Evolutionary conservation across 345 rosid genomes (phyloP).

Genomic region (Camelina laxa): DNA sequence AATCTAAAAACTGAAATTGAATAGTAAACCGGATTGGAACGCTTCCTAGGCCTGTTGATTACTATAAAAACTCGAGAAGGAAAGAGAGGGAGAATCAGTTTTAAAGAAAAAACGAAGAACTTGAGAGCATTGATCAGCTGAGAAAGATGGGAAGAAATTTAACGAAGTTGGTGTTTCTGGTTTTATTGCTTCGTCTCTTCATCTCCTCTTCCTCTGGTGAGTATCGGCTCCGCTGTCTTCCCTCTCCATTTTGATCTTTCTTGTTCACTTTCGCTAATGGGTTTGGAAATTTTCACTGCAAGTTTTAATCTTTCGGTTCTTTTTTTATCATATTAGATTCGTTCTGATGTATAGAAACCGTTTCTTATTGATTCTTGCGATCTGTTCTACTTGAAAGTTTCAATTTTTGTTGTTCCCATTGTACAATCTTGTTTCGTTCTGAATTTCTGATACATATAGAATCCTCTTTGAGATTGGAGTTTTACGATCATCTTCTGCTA

Average conservation of each 20-base stretch:
- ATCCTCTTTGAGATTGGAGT: no score
- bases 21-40: not conserved
- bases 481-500: no score
- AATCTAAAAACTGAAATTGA: not conserved
- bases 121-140: not conserved
- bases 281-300: not conserved
- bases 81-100: not conserved
- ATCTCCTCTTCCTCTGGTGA: slow-evolving; percentile 27
- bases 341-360: not conserved
- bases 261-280: not conserved
- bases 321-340: slow-evolving; percentile 9
- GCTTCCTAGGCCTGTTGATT: not conserved
- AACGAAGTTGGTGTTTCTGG: not conserved
- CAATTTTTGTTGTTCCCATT: no score
- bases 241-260: not conserved
- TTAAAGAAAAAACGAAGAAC: not conserved
- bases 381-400: no score
- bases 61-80: not conserved
- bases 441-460: no score
- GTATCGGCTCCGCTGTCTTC: no score
- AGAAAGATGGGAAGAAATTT: slow-evolving; percentile 14
- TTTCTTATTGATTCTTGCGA: no score
- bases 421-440: no score
- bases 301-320: not conserved
- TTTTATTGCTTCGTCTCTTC: slow-evolving; percentile 1